Conservation (phyloP, 1,139 yeast genomes). For the Suhomyces guaymorum region DNA sequence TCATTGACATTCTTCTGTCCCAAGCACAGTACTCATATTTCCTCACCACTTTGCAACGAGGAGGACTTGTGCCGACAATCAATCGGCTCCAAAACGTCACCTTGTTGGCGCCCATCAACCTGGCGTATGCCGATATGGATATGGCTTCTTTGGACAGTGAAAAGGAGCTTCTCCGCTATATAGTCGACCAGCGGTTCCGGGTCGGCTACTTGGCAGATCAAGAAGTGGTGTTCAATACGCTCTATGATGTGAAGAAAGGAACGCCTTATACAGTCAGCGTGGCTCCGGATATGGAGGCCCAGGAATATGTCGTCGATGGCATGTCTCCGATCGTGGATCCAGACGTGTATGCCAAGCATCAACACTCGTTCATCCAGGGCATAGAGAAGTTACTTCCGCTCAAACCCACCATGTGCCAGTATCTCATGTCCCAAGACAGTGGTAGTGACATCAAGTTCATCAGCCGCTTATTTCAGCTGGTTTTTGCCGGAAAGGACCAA, state of each 20-base stretch:
- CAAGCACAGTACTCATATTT: conserved; percentile 75
- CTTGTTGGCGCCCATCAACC: conserved; percentile 81
- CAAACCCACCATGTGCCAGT: conserved; percentile 46
- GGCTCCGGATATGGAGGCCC: conserved; percentile 30
- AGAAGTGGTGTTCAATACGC: conserved; percentile 35
- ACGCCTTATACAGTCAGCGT: conserved; percentile 29
- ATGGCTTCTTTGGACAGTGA: conserved; percentile 16
- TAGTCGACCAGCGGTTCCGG: conserved; percentile 37
- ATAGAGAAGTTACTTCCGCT: conserved; percentile 52
- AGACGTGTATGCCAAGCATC: conserved; percentile 67
- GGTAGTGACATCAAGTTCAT: conserved; percentile 30
- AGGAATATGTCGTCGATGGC: conserved; percentile 48
- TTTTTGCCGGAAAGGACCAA: conserved; percentile 22
- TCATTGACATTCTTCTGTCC: conserved; percentile 74
- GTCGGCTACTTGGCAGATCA: conserved; percentile 33
- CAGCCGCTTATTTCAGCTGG: conserved; percentile 33
- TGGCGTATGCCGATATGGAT: conserved; percentile 54
- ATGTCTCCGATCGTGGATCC: conserved; percentile 56
- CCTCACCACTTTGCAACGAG: conserved; percentile 62
- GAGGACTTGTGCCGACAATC: conserved; percentile 66
- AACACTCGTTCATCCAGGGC: conserved; percentile 74
- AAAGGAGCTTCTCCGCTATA: conserved; percentile 32
- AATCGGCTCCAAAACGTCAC: conserved; percentile 71
- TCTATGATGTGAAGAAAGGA: conserved; percentile 21
- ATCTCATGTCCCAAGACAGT: conserved; percentile 25